These are phyloP conservation scores for Termitomyces eurrhizus DNA, from an alignment of 768 basidiomycete species.

Conservation along the genomic window DNA sequence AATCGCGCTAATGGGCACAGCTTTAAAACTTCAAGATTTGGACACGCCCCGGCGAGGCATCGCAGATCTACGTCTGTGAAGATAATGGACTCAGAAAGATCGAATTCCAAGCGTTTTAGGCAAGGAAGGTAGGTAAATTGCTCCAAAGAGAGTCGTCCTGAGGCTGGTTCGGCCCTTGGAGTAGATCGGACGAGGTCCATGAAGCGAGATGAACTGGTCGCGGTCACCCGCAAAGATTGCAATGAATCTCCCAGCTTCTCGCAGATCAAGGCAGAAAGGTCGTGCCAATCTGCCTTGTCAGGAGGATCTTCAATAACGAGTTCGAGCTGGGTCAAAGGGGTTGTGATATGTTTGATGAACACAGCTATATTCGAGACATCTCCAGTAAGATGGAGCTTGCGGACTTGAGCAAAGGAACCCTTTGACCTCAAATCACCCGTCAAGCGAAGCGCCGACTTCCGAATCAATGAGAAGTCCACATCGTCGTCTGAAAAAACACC, in stretches of 20 bases:
- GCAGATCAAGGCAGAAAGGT: conserved; percentile 59
- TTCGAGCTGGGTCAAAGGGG: conserved; percentile 63
- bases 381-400: conserved; percentile 63
- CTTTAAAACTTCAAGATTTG: conserved; percentile 63
- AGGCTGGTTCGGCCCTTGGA: conserved; percentile 57
- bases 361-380: conserved; percentile 65
- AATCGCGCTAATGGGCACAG: conserved; percentile 70
- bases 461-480: conserved; percentile 70
- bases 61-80: conserved; percentile 60
- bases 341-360: conserved; percentile 67
- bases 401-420: conserved; percentile 55
- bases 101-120: conserved; percentile 65
- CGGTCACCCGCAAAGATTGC: conserved; percentile 56
- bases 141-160: conserved; percentile 59
- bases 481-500: conserved; percentile 78
- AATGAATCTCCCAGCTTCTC: conserved; percentile 59
- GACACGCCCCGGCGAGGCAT: conserved; percentile 56
- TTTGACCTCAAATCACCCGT: conserved; percentile 56
- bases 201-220: conserved; percentile 73
- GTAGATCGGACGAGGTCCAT: conserved; percentile 78
- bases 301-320: conserved; percentile 80
- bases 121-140: conserved; percentile 48
- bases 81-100: conserved; percentile 72
- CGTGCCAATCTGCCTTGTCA: conserved; percentile 70
- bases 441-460: conserved; percentile 63